Evolutionary conservation across 106 monocot genomes (phyloP), one percentile per base, ranked within the genome.

Genomic region (Vanilla planifolia): DNA sequence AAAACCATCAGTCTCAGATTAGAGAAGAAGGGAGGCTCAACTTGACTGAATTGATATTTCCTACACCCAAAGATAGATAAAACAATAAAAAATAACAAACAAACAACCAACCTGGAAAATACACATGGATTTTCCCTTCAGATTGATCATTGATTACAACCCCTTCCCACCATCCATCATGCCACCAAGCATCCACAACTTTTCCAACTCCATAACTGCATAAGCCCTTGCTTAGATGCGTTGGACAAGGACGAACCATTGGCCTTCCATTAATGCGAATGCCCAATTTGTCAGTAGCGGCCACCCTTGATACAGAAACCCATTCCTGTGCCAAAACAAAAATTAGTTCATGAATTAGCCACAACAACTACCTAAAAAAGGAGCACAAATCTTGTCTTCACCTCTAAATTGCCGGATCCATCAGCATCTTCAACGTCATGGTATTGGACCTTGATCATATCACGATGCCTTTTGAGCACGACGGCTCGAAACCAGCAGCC

Each of bases 101-200:
- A 56, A 8, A 19, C 19, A 20, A 71, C 44, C 33, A 75, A 90
- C 95, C 95, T 81, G 86, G 86, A 26, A 95, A 87, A 63, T 84
- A 84, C 2, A 95, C 95, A 51, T 63, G 71, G 16, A 90, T 20
- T 64, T 68, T 62, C n/a, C 56, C 64, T 15, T 81, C 71, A 36
- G 55, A 48, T 29, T 55, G 72, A 58, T 36, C 69, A 29, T 25
- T 34, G 32, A 86, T 60, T 4, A 95, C 78, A 62, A 95, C 76
- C 22, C 95, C 95, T 78, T 95, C 95, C 95, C 95, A 95, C 95
- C 89, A 95, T 16, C 95, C 95, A 79, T 84, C 86, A 71, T 81
- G 69, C 89, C 86, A 95, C 89, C 95, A 69, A 26, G 86, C 89
- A 72, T 95, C 95, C 25, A 95, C 95, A 42, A 79, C 40, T 29